These are phyloP conservation scores for Gracilaria caudata DNA, from an alignment of 23 red algal genomes.

Conservation along the genomic window DNA sequence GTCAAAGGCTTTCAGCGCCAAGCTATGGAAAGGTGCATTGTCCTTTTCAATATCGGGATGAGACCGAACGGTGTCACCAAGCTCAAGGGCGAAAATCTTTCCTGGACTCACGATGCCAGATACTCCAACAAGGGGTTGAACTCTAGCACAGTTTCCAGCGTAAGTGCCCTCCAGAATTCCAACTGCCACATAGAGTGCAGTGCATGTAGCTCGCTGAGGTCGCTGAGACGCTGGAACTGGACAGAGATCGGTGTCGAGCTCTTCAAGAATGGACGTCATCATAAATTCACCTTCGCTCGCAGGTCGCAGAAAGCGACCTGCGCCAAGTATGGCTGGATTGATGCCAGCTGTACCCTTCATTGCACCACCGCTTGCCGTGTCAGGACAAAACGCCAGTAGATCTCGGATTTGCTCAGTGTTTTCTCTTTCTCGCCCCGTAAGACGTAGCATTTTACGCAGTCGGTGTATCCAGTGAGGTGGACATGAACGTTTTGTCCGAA, in stretches of 20 bases:
- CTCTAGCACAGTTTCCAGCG: slow-evolving; percentile 77
- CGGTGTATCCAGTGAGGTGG: slow-evolving; percentile 88
- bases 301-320: slow-evolving; percentile 92
- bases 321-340: slow-evolving; percentile 37
- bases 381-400: slow-evolving; percentile 61
- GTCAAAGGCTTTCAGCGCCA: slow-evolving; percentile 92
- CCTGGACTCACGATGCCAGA: slow-evolving; percentile 89
- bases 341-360: slow-evolving; percentile 26
- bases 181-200: slow-evolving; percentile 87
- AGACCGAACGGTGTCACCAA: slow-evolving; percentile 91
- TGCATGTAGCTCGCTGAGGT: slow-evolving; percentile 78
- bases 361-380: slow-evolving; percentile 2
- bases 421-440: slow-evolving; percentile 92
- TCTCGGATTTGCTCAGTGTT: slow-evolving; percentile 76
- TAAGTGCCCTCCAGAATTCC: slow-evolving; percentile 85
- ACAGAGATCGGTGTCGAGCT: slow-evolving; percentile 84
- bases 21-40: slow-evolving; percentile 88
- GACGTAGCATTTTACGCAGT: slow-evolving; percentile 89
- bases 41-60: slow-evolving; percentile 99
- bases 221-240: slow-evolving; percentile 87
- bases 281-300: slow-evolving; percentile 92
- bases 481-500: slow-evolving; percentile 99
- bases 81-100: slow-evolving; percentile 89
- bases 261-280: slow-evolving; percentile 88
- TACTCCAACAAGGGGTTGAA: slow-evolving; percentile 83